Evolutionary conservation across 2,329 filamentous ascomycete species (phyloP), one percentile per base, ranked within the genome.

Genomic region (Phialophora tarda): DNA sequence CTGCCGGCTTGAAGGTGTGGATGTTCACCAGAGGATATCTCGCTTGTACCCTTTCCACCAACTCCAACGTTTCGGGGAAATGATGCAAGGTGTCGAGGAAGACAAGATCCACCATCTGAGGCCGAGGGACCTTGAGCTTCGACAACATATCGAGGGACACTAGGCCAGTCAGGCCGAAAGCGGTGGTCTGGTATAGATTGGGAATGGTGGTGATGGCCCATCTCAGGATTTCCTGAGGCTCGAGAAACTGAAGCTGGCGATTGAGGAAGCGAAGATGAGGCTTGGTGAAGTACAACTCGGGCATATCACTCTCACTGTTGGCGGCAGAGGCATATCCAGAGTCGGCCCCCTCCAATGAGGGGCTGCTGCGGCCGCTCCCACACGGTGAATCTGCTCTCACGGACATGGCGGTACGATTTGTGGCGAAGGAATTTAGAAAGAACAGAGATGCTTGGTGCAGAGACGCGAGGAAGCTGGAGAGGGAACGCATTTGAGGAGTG

Each of bases 141-240:
- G 82, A 83, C 21, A 84, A 76, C 80, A 83, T 93, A 80, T 96
- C 92, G 76, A 95, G 84, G 66, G 91, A 93, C 71, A 89, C 91
- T 38, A 95, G 87, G 51, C 92, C 92, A 1, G 91, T 91, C 69
- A 94, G 81, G 61, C 91, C 91, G 76, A 94, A 94, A 63, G 91
- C 91, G 12, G 91, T 94, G 51, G 91, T 92, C 80, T 95, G 91
- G 82, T 88, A 97, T 53, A 98, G 87, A 77, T 90, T 90, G 74
- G 95, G 95, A 74, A 99, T 90, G 73, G 94, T 90, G 73, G 91
- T 89, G 77, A 94, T 91, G 84, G 90, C 92, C 91, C 96, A 97
- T 81, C 89, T 90, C 68, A 99, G 86, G 74, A 98, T 90, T 71
- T 97, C 94, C 80, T 94, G 85, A 68, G 95, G 92, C 76, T 93